phyloP scores from a whole-genome alignment of 2,329 filamentous ascomycete genomes.

The Talaromyces sp. region DNA sequence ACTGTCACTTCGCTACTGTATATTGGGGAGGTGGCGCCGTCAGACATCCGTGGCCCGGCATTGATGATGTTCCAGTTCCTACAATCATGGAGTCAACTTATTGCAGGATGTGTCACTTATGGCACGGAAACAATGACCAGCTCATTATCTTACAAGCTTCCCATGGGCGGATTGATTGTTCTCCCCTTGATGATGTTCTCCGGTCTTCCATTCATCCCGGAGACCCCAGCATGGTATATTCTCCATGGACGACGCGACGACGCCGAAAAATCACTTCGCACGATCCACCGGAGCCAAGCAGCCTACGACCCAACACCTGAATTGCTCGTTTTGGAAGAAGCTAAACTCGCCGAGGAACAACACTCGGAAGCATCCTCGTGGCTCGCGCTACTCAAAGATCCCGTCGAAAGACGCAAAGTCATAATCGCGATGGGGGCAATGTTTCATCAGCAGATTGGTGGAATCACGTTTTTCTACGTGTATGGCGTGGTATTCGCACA shows the following conservation, averaged over 20 bases:
- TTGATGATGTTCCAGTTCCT: not conserved
- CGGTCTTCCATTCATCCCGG: not conserved
- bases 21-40: not conserved
- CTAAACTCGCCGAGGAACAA: not conserved
- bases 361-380: not conserved
- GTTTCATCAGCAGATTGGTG: not conserved
- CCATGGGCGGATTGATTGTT: not conserved
- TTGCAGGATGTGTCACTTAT: not conserved
- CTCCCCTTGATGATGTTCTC: not conserved
- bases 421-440: not conserved
- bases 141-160: not conserved
- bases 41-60: not conserved
- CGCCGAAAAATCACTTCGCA: not conserved
- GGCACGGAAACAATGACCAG: not conserved
- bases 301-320: not conserved
- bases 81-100: not conserved
- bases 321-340: not conserved
- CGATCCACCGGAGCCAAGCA: not conserved
- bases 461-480: constrained; percentile 1
- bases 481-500: not conserved
- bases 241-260: not conserved
- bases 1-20: not conserved
- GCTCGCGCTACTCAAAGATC: not conserved
- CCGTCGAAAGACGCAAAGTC: not conserved
- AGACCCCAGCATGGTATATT: not conserved